Evolutionary conservation across 306 rosid genomes (phyloP).

Genomic region (Ziziphus jujuba): DNA sequence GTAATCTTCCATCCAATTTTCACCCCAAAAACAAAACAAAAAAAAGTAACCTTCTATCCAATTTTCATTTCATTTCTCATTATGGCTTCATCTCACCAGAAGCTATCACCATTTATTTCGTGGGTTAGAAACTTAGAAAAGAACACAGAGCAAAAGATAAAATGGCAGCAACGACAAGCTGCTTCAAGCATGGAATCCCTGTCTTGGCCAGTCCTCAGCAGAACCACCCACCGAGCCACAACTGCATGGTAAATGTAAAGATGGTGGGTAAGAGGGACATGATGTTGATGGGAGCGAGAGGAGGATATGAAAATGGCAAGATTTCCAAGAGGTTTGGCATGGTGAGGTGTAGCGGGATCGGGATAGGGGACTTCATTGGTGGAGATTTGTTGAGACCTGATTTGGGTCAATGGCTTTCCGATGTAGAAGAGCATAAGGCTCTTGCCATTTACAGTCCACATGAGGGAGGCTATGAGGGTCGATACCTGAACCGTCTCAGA

Average conservation of each 20-base stretch:
- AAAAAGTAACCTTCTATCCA: too few relatives aligned
- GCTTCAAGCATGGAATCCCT: slow-evolving; percentile 46
- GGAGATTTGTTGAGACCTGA: slow-evolving; percentile 75
- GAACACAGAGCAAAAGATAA: slow-evolving; percentile 1
- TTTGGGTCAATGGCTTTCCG: slow-evolving; percentile 78
- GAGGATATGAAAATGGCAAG: slow-evolving; percentile 22
- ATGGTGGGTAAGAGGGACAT: slow-evolving; percentile 9
- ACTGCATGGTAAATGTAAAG: slow-evolving; percentile 4
- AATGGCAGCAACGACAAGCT: slow-evolving; percentile 53
- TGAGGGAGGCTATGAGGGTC: slow-evolving; percentile 95
- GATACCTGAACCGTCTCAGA: slow-evolving; percentile 61
- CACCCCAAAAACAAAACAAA: too few relatives aligned
- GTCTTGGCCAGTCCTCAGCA: slow-evolving; percentile 29
- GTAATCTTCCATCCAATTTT: slow-evolving; percentile 4
- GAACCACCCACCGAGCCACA: slow-evolving; percentile 15
- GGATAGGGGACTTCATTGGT: slow-evolving; percentile 75
- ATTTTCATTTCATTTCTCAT: slow-evolving; percentile 16
- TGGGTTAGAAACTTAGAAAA: background rate
- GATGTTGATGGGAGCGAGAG: slow-evolving; percentile 20
- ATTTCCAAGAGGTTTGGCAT: slow-evolving; percentile 31
- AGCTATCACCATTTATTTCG: background rate
- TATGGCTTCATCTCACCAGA: slow-evolving; percentile 16
- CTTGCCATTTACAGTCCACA: slow-evolving; percentile 89
- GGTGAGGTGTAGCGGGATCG: slow-evolving; percentile 61
- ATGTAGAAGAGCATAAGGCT: slow-evolving; percentile 94